Evolutionary conservation across 2,329 filamentous ascomycete species (phyloP), one percentile per base, ranked within the genome.

Genomic region (Amphichorda felina): DNA sequence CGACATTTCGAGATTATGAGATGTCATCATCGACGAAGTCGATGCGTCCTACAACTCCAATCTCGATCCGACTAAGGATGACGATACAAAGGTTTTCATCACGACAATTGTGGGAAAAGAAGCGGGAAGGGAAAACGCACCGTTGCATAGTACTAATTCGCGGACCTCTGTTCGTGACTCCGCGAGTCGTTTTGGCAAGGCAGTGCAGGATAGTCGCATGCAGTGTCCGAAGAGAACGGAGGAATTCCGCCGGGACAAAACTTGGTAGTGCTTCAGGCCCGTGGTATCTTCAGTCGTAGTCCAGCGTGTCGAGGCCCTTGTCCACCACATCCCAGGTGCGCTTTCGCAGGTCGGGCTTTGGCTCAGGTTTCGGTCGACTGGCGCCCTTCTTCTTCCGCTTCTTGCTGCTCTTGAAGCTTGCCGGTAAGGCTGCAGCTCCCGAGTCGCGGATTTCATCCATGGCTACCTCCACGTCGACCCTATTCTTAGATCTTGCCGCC

Each of bases 1-100:
- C 66, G 61, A 62, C 66, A 68, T 55, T 46, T 56, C 55, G 48
- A 40, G 43, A 47, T 50, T 50, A 43, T 42, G 39, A 50, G 43
- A 40, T 45, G 44, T 59, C 59, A 41, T 44, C 47, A 52, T 45
- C 34, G 35, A 44, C 42, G 38, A 19, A 43, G 43, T 47, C 45
- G 37, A 46, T 55, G 46, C 47, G 40, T 60, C 57, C 33, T 60
- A 41, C 45, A 43, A 43, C 48, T 43, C 43, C 43, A 46, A 43
- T 43, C 45, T 43, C 41, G 52, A 59, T 93, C 79, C 72, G 86
- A 68, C 84, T 93, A 93, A 93, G 86, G 86, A 94, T 93, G 86
- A 93, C 84, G 82, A 87, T 88, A 87, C 70, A 63, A 72, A 62
- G 59, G 57, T 68, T 87, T 77, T 91, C 86, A 89, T 93, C 86